phyloP scores from a whole-genome alignment of 352 stramenopile species.

The Halophytophthora batemanensis region DNA sequence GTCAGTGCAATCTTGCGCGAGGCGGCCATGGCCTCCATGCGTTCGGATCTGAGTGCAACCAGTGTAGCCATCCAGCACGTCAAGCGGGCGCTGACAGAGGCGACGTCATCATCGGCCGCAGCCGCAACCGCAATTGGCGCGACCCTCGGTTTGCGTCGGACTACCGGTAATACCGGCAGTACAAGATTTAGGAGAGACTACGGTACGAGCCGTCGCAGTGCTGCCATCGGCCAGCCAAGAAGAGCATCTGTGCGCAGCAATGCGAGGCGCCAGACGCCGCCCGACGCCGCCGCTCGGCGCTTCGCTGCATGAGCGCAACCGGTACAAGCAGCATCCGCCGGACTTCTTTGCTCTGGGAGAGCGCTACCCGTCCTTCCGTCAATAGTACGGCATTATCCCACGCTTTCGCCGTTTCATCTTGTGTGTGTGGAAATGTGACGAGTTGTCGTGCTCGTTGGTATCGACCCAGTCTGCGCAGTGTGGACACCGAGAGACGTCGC shows the following conservation, averaged over 20 bases:
- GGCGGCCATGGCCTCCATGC: conserved; percentile 73
- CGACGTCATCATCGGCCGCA: conserved; percentile 14
- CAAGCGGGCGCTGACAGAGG: conserved; percentile 16
- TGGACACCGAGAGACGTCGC: conserved; percentile 52
- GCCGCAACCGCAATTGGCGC: too few relatives aligned
- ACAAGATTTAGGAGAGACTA: conserved; percentile 19
- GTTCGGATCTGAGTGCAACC: conserved; percentile 43
- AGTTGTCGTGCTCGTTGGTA: conserved; percentile 3
- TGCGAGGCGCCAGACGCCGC: conserved; percentile 47
- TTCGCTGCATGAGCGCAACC: conserved; percentile 67
- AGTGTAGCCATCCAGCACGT: conserved; percentile 47
- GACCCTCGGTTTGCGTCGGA: too few relatives aligned
- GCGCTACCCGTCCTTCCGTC: conserved; percentile 54
- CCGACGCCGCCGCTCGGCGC: conserved; percentile 63
- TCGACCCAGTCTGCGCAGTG: conserved; percentile 48
- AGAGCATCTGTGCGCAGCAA: conserved; percentile 22
- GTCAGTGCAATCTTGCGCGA: conserved; percentile 68
- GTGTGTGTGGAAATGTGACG: neutral
- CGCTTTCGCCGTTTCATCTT: neutral
- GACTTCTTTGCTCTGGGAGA: conserved; percentile 78
- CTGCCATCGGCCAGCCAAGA: conserved; percentile 9
- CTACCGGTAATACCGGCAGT: neutral
- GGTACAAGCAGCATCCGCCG: conserved; percentile 60
- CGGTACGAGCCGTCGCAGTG: neutral
- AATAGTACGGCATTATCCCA: conserved; percentile 42